Evolutionary conservation across 352 stramenopile genomes (phyloP), one percentile per base, ranked within the genome.

Genomic region (Phytophthora hibernalis): DNA sequence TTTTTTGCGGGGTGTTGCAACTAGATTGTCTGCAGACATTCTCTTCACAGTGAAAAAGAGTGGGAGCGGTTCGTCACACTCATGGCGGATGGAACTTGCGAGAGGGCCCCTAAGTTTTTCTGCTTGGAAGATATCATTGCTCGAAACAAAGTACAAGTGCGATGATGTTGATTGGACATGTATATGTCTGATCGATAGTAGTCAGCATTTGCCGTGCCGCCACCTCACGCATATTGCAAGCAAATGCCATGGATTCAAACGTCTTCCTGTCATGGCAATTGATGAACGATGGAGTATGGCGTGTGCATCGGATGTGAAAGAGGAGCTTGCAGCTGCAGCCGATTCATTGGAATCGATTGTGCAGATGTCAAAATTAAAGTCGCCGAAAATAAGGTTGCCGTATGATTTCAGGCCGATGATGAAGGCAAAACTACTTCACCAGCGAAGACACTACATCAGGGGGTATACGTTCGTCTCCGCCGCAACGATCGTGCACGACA

Each of bases 21-120:
- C 7, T 24, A 30, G 31, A 22, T 20, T 67, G 21, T 54, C 49
- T 24, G 9, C 28, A 1, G 31, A 55, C 1, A 22, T 54, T 3
- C 37, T 67, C 9, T 15, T 13, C 16, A 54, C 43, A 18, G 28
- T 67, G 58, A 67, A 61, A 45, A 38, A 16, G 54, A 58, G n/a
- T 68, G 57, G 61, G 62, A 79, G 1, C 38, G 44, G 37, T 76
- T 40, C 24, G 70, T 35, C 24, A 77, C 60, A 12, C 64, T 53
- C 8, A 35, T 58, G n/a, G 57, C 35, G 1, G 62, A 24, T 10
- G 44, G n/a, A 70, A 65, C n/a, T 67, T 64, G 47, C 70, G 68
- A 44, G 35, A 59, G 22, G n/a, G n/a, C n/a, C n/a, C n/a, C n/a
- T n/a, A 75, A 72, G 58, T 40, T 28, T 31, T 16, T 56, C 56